Conservation (phyloP, 129 eudicot species). For the Cynara cardunculus region DNA sequence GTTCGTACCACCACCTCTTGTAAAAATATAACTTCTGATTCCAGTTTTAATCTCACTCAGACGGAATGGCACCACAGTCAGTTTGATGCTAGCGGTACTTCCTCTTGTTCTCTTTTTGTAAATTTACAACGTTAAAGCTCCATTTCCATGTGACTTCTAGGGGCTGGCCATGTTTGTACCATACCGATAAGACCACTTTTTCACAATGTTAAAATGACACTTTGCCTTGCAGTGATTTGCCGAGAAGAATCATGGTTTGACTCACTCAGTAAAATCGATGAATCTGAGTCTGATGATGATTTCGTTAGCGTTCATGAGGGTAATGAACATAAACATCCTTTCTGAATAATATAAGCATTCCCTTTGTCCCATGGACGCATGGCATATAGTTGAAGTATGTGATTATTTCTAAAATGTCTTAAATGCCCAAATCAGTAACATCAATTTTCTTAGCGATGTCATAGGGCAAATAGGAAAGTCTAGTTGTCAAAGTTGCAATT, state of each 20-base stretch:
- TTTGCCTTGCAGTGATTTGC: conserved; percentile 44
- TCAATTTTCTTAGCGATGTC: neutral
- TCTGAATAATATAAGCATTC: neutral
- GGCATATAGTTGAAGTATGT: neutral
- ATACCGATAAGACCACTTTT: neutral
- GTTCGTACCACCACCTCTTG: conserved; percentile 53
- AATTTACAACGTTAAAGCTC: neutral
- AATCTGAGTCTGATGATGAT: conserved; percentile 77
- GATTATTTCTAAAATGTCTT: neutral
- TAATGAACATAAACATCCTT: conserved; percentile 21
- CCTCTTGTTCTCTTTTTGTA: neutral
- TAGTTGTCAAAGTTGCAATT: neutral
- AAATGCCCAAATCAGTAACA: neutral
- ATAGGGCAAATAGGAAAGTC: neutral
- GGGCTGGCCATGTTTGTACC: too few relatives aligned
- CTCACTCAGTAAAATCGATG: conserved; percentile 55
- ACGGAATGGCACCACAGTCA: conserved; percentile 73
- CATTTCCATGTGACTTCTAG: neutral
- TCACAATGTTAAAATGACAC: neutral
- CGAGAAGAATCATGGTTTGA: conserved; percentile 87
- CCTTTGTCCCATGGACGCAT: neutral
- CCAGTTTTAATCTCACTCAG: conserved; percentile 64
- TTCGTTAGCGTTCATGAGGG: conserved; percentile 66
- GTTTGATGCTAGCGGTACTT: conserved; percentile 56
- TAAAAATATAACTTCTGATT: conserved; percentile 49